Conservation (phyloP, 1,284 basidiomycete species). For the Tylopilus sp. region DNA sequence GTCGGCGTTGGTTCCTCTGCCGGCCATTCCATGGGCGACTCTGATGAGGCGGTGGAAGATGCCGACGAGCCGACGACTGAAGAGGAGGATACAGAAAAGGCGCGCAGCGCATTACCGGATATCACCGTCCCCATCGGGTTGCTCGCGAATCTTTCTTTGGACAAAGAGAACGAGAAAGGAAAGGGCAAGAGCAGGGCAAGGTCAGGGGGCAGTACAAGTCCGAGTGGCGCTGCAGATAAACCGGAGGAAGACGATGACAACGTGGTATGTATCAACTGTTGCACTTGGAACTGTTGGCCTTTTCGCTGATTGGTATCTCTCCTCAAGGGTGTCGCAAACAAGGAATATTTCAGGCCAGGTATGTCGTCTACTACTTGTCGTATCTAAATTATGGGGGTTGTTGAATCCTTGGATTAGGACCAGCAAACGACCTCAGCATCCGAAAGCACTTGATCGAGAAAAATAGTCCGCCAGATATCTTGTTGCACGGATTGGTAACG, state of each 20-base stretch:
- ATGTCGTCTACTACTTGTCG: constrained; percentile 14
- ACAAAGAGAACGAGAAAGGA: constrained; percentile 41
- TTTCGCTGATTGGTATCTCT: constrained; percentile 24
- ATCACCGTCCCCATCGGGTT: constrained; percentile 66
- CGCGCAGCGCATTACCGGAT: constrained; percentile 55
- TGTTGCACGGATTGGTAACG: constrained; percentile 75
- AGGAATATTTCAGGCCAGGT: constrained; percentile 78
- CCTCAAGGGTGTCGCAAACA: constrained; percentile 62
- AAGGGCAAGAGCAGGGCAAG: constrained; percentile 33
- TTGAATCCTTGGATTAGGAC: constrained; percentile 39
- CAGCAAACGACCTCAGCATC: constrained; percentile 61
- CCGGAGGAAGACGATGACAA: constrained; percentile 56
- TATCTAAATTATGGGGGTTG: background rate
- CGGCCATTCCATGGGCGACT: constrained; percentile 2
- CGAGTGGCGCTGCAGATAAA: constrained; percentile 12
- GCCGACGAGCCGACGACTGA: constrained; percentile 30
- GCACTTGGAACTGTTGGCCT: background rate
- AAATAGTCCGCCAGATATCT: constrained; percentile 76
- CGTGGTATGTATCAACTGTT: constrained; percentile 43
- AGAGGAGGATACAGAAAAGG: constrained; percentile 38
- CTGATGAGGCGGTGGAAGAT: constrained; percentile 20
- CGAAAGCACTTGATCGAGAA: constrained; percentile 73
- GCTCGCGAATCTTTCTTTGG: constrained; percentile 65
- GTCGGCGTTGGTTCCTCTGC: background rate
- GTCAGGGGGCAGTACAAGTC: constrained; percentile 9